Evolutionary conservation across 1,284 basidiomycete species (phyloP).

Genomic region (Cutaneotrichosporon sp.): DNA sequence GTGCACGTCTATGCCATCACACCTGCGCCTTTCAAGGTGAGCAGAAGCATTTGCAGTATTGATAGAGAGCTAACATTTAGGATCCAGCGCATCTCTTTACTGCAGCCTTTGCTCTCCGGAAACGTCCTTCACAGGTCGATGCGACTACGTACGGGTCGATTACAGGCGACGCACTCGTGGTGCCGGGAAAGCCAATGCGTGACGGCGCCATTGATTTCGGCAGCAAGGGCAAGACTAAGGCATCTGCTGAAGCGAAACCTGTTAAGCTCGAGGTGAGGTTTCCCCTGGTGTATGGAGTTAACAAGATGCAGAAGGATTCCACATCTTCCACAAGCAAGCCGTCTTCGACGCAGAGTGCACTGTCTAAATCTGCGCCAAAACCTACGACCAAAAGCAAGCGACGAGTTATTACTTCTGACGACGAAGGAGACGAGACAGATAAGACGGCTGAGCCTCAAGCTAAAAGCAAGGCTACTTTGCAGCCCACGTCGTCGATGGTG

Average conservation of each 20-base stretch:
- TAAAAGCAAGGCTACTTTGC: slow-evolving; percentile 1
- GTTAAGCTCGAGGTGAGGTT: too few species aligned
- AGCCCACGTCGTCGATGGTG: slow-evolving; percentile 35
- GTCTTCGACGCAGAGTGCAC: too few species aligned
- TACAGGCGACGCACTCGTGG: slow-evolving; percentile 26
- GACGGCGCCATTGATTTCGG: slow-evolving; percentile 27
- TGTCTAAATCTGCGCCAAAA: background rate
- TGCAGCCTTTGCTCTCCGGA: slow-evolving; percentile 21
- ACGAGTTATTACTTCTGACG: slow-evolving; percentile 32
- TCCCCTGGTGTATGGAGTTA: too few species aligned
- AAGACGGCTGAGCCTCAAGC: background rate
- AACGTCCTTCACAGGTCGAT: slow-evolving; percentile 22
- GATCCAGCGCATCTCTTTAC: slow-evolving; percentile 37
- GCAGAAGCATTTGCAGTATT: too few species aligned
- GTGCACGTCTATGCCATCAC: slow-evolving; percentile 40
- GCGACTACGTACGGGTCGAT: slow-evolving; percentile 34
- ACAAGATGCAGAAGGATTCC: background rate
- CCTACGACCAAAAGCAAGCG: slow-evolving; percentile 21
- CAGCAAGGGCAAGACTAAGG: slow-evolving; percentile 6
- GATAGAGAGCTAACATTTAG: slow-evolving; percentile 18
- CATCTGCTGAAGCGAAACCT: too few species aligned
- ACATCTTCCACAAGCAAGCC: too few species aligned
- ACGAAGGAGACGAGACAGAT: slow-evolving; percentile 27
- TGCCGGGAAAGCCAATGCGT: slow-evolving; percentile 17
- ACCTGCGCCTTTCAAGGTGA: slow-evolving; percentile 23